These are phyloP conservation scores for Podospora tetraspora DNA, from an alignment of 495 filamentous ascomycete species.

Conservation along the genomic window DNA sequence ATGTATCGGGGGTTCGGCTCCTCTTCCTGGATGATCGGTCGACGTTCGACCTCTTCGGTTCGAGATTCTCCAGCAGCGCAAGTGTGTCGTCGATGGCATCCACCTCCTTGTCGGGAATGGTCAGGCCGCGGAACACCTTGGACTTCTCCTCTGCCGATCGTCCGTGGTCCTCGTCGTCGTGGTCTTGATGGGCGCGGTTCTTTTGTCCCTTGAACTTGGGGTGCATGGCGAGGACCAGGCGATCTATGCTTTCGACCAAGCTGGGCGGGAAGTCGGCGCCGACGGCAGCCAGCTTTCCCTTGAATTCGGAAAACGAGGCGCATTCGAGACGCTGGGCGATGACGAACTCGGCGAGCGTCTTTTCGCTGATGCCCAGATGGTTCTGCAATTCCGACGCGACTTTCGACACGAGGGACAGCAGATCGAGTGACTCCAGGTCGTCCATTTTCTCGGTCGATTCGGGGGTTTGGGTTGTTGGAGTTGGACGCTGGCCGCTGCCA, in stretches of 20 bases:
- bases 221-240: constrained; percentile 83
- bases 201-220: constrained; percentile 64
- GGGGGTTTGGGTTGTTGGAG: neutral
- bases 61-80: constrained; percentile 80
- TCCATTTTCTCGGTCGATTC: constrained; percentile 56
- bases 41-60: constrained; percentile 55
- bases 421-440: constrained; percentile 82
- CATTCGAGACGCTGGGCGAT: constrained; percentile 84
- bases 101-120: constrained; percentile 75
- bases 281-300: constrained; percentile 58
- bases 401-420: constrained; percentile 89
- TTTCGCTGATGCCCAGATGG: constrained; percentile 87
- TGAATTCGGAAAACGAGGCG: constrained; percentile 60
- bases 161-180: constrained; percentile 41
- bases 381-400: constrained; percentile 93
- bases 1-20: constrained; percentile 63
- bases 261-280: constrained; percentile 87
- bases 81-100: constrained; percentile 87
- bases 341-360: constrained; percentile 90
- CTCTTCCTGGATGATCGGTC: constrained; percentile 53
- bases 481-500: neutral
- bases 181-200: constrained; percentile 34
- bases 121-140: constrained; percentile 80
- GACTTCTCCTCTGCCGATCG: constrained; percentile 56
- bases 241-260: constrained; percentile 85